phyloP scores from a whole-genome alignment of 2,329 filamentous ascomycete genomes.

The Colletotrichum sansevieriae region DNA sequence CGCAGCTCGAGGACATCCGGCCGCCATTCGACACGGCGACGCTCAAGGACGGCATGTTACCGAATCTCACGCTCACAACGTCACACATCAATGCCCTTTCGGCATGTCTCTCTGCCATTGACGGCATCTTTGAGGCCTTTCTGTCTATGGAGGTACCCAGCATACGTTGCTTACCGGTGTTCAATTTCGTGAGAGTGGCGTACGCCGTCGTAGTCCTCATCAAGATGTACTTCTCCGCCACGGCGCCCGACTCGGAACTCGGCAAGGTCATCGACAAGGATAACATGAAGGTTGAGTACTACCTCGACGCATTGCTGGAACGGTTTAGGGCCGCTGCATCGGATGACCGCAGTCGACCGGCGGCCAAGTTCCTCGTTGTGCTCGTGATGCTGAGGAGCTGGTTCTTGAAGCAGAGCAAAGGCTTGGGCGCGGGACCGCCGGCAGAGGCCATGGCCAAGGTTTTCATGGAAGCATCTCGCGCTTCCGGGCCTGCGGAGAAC shows the following conservation, averaged over 20 bases:
- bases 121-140: constrained; percentile 76
- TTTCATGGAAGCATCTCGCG: not conserved
- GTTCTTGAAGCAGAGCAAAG: constrained; percentile 69
- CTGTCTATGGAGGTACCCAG: constrained; percentile 69
- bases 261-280: constrained; percentile 77
- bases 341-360: constrained; percentile 73
- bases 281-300: constrained; percentile 73
- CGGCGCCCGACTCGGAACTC: constrained; percentile 73
- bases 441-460: constrained; percentile 26
- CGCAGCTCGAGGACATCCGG: constrained; percentile 68
- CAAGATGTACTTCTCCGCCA: constrained; percentile 79
- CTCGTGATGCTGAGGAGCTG: constrained; percentile 78
- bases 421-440: constrained; percentile 17
- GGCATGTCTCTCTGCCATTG: constrained; percentile 75
- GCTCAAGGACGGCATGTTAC: constrained; percentile 57
- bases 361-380: constrained; percentile 78
- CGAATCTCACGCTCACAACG: constrained; percentile 59
- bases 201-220: constrained; percentile 80
- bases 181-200: constrained; percentile 78
- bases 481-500: not conserved
- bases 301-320: constrained; percentile 77
- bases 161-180: constrained; percentile 76
- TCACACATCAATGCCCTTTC: constrained; percentile 77
- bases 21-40: constrained; percentile 61
- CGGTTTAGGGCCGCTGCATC: constrained; percentile 75